Evolutionary conservation across 2,329 filamentous ascomycete species (phyloP).

Genomic region (Fusarium sp.): DNA sequence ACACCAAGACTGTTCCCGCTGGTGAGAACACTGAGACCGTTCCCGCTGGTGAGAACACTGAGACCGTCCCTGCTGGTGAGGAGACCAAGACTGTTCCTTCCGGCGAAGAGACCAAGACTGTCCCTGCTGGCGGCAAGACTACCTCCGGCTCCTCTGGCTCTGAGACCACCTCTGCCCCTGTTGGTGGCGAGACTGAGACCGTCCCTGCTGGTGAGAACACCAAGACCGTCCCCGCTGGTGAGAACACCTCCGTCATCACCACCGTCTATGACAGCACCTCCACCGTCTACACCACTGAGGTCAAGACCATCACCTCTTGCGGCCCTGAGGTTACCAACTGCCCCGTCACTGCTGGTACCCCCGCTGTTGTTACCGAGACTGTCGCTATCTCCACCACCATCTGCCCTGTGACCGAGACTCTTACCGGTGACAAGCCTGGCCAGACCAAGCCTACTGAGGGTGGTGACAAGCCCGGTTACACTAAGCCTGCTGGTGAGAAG

Average conservation of each 20-base stretch:
- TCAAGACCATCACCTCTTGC: constrained; percentile 65
- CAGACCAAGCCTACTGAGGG: constrained; percentile 21
- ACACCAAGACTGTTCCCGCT: constrained; percentile 15
- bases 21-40: constrained; percentile 19
- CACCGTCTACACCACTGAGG: constrained; percentile 63
- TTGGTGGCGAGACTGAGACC: constrained; percentile 29
- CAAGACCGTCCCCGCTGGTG: constrained; percentile 24
- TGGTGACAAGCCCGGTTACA: constrained; percentile 17
- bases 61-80: constrained; percentile 20
- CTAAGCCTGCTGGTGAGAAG: constrained; percentile 15
- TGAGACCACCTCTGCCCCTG: constrained; percentile 18
- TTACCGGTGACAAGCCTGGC: constrained; percentile 27
- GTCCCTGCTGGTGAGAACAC: constrained; percentile 23
- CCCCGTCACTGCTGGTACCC: constrained; percentile 60
- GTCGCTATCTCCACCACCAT: constrained; percentile 70
- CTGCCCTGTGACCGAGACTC: constrained; percentile 70
- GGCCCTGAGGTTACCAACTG: constrained; percentile 62
- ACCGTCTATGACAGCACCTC: constrained; percentile 58
- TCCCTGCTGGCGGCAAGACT: constrained; percentile 23
- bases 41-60: constrained; percentile 27
- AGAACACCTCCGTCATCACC: constrained; percentile 49
- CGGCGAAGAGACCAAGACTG: constrained; percentile 56
- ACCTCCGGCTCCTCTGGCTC: constrained; percentile 53
- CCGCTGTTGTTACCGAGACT: constrained; percentile 64
- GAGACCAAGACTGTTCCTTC: constrained; percentile 54